These are phyloP conservation scores for Porcisia hertigi DNA, from an alignment of 208 protist species.

Conservation along the genomic window DNA sequence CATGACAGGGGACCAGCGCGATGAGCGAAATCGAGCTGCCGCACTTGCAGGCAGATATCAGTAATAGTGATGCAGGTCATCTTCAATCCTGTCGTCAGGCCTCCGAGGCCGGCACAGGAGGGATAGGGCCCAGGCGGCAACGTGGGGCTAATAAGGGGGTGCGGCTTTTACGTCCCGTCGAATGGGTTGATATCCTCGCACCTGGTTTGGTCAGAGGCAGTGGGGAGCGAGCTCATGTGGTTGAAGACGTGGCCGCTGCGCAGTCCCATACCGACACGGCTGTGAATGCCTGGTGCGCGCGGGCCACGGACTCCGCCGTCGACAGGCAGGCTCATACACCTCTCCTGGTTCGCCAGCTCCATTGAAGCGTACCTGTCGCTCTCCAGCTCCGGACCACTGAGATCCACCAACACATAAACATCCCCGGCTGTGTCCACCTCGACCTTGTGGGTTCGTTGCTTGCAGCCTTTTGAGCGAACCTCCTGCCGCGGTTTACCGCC, in stretches of 20 bases:
- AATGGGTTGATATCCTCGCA: slow-evolving; percentile 22
- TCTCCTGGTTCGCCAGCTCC: slow-evolving; percentile 67
- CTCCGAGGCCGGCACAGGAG: not conserved
- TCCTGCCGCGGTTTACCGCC: slow-evolving; percentile 36
- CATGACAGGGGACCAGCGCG: slow-evolving; percentile 30
- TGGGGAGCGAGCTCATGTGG: slow-evolving; percentile 2
- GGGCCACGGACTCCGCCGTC: slow-evolving; percentile 19
- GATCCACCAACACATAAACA: slow-evolving; percentile 70
- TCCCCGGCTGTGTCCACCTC: slow-evolving; percentile 60
- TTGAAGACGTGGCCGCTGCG: slow-evolving; percentile 74
- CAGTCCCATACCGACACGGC: slow-evolving; percentile 28
- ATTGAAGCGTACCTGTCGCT: slow-evolving; percentile 83
- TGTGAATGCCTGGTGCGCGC: slow-evolving; percentile 40
- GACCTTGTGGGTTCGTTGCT: slow-evolving; percentile 81
- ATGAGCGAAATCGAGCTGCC: slow-evolving; percentile 55
- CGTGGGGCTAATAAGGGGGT: slow-evolving; percentile 13
- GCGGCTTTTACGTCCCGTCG: slow-evolving; percentile 3
- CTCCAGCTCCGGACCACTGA: slow-evolving; percentile 46
- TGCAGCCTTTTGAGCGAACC: slow-evolving; percentile 81
- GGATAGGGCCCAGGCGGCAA: not conserved
- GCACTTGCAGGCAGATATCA: slow-evolving; percentile 51
- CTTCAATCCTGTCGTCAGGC: slow-evolving; percentile 10
- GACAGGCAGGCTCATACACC: slow-evolving; percentile 38
- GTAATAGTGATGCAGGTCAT: slow-evolving; percentile 38
- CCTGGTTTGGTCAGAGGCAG: not conserved